A percentile compares a stretch with the other conserved stretches of the same genome.
These are phyloP conservation scores for Peronospora destructor DNA, from an alignment of 352 stramenopile genomes.

Conservation along the genomic window DNA sequence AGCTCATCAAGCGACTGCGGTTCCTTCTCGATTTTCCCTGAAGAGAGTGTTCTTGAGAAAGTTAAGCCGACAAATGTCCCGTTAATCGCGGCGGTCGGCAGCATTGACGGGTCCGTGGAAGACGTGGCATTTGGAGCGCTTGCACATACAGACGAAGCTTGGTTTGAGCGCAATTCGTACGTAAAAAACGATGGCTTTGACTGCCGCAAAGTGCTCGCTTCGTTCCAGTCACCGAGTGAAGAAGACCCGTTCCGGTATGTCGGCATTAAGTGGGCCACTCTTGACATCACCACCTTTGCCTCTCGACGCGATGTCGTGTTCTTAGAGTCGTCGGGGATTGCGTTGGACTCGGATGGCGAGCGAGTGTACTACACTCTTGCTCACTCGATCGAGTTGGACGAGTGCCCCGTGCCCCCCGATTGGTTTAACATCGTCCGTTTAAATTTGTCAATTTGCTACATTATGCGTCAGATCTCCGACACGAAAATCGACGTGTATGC, in stretches of 20 bases:
- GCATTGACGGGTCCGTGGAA: constrained; percentile 35
- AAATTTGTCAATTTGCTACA: constrained; percentile 48
- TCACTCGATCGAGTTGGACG: constrained; percentile 37
- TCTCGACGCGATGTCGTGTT: constrained; percentile 40
- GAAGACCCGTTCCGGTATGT: constrained; percentile 52
- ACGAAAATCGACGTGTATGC: constrained; percentile 43
- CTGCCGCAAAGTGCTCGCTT: constrained; percentile 30
- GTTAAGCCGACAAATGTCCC: constrained; percentile 32
- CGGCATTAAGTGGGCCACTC: constrained; percentile 41
- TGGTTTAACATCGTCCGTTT: constrained; percentile 35
- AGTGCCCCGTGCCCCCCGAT: constrained; percentile 20
- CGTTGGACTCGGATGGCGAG: constrained; percentile 34
- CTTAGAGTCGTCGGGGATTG: constrained; percentile 39
- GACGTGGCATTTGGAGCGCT: constrained; percentile 42
- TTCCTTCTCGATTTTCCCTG: constrained; percentile 33
- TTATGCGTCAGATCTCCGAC: constrained; percentile 33
- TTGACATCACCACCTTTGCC: constrained; percentile 30
- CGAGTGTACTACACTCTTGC: constrained; percentile 42
- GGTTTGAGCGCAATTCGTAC: constrained; percentile 37
- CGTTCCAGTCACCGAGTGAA: constrained; percentile 32
- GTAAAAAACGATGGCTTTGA: constrained; percentile 41
- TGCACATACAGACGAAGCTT: constrained; percentile 30
- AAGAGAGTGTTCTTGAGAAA: constrained; percentile 35
- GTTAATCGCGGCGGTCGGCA: constrained; percentile 29
- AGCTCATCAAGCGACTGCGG: constrained; percentile 38